Conservation (phyloP, 257 asterid species). For the Solanum neorickii region DNA sequence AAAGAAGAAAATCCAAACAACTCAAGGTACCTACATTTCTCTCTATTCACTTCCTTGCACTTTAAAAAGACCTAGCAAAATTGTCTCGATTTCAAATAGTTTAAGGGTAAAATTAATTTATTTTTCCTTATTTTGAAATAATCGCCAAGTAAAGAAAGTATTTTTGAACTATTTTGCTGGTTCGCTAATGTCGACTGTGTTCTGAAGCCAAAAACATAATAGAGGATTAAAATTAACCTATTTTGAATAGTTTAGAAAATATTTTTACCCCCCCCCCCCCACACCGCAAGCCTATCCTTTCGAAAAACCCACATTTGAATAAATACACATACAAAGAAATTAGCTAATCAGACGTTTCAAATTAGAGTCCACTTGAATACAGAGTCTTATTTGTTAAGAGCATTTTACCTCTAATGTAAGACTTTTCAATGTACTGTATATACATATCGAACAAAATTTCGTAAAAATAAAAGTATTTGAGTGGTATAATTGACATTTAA, state of each 20-base stretch:
- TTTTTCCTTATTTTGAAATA: neutral
- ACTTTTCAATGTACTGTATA: neutral
- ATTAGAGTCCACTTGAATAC: fast-evolving
- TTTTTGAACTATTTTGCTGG: neutral
- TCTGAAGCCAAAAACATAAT: neutral
- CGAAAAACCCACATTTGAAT: neutral
- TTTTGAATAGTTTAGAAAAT: neutral
- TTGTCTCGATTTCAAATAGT: neutral
- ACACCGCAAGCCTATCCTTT: neutral
- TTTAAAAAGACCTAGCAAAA: neutral
- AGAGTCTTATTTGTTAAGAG: fast-evolving
- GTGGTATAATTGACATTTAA: neutral
- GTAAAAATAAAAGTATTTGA: neutral
- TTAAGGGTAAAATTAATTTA: neutral
- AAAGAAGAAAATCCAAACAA: conserved; percentile 17
- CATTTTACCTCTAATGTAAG: neutral
- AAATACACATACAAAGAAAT: neutral
- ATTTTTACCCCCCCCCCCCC: neutral
- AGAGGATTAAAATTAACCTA: neutral
- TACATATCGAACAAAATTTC: neutral
- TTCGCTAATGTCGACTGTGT: neutral
- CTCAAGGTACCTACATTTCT: conserved; percentile 10
- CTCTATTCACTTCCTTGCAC: neutral
- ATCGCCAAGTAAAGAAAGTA: neutral
- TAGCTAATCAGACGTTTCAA: neutral